Conservation (phyloP, 23 red algal species). For the Porphyridium purpureum region DNA sequence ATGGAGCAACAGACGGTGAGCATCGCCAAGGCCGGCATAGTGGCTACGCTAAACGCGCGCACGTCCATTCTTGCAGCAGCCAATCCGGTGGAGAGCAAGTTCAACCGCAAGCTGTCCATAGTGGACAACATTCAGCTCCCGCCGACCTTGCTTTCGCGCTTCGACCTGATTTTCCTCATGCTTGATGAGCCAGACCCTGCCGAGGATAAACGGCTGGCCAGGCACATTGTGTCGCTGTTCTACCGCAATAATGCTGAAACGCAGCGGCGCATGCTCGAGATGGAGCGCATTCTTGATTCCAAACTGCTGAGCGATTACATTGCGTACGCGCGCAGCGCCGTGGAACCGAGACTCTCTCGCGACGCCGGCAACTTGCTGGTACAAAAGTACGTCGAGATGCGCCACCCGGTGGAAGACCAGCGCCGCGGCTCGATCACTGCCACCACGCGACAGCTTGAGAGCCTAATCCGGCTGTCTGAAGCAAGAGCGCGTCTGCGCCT, state of each 20-base stretch:
- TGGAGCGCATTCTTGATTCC: slow-evolving; percentile 3
- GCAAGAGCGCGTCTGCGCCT: slow-evolving; percentile 81
- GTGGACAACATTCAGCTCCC: slow-evolving; percentile 99
- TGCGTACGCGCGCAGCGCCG: slow-evolving; percentile 54
- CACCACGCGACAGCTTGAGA: slow-evolving; percentile 90
- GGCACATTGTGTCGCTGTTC: slow-evolving; percentile 95
- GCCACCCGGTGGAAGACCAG: slow-evolving; percentile 2
- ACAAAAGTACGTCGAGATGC: slow-evolving; percentile 70
- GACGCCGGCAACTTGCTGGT: slow-evolving; percentile 30
- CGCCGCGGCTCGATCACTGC: slow-evolving; percentile 62
- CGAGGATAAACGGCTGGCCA: slow-evolving; percentile 58
- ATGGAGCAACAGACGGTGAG: slow-evolving; percentile 99
- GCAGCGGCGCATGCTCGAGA: neutral
- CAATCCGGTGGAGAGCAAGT: slow-evolving; percentile 84
- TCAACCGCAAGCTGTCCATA: slow-evolving; percentile 57
- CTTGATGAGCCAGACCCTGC: slow-evolving; percentile 73
- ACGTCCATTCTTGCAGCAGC: slow-evolving; percentile 92
- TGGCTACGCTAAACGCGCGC: slow-evolving; percentile 88
- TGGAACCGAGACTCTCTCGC: slow-evolving; percentile 52
- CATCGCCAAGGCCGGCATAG: slow-evolving; percentile 96
- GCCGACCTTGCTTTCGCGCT: slow-evolving; percentile 80
- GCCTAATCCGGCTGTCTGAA: slow-evolving; percentile 82
- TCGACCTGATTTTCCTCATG: slow-evolving; percentile 91
- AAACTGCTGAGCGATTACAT: slow-evolving; percentile 77
- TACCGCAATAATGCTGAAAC: slow-evolving; percentile 37